Evolutionary conservation across 306 rosid species (phyloP), one percentile per base, ranked within the genome.

Genomic region (Begonia loranthoides): DNA sequence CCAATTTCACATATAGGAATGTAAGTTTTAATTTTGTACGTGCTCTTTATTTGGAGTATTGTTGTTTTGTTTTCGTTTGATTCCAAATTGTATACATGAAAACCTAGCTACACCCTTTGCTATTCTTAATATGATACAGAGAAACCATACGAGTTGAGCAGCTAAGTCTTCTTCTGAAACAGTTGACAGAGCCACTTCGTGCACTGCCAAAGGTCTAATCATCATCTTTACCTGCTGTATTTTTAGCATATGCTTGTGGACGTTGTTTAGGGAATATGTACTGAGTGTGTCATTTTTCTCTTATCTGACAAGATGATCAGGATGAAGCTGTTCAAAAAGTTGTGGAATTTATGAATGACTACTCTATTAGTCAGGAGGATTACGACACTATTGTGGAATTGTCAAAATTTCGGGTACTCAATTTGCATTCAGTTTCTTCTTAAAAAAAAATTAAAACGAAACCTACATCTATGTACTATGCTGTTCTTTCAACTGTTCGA

Each of bases 341-440:
- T 55, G 95, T 86, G 57, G 95, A 82, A 48, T 90, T 90, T 62
- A 90, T 90, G 99, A 86, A 81, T 63, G 63, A 57, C 8, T 90
- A 86, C 70, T 86, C 95, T 3, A 76, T 82, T 68, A 80, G 73
- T 63, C 87, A 76, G 55, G 99, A 90, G 54, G 99, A 90, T 71
- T 90, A 66, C 43, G 80, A 86, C 59, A 80, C 94, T 51, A 61
- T 86, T 49, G 71, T 86, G 45, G 99, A 90, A 73, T 72, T 86
- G 63, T 86, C 95, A 55, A 86, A 90, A 64, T 90, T 78, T 75
- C 70, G 79, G 97, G 97, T 90, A 67, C 59, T 36, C 53, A 19
- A 12, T 43, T n/a, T 43, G 36, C 36, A 1, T 28, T 4, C 4
- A 28, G n/a, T n/a, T n/a, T n/a, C n/a, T n/a, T n/a, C n/a, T n/a